Evolutionary conservation across 2,329 filamentous ascomycete genomes (phyloP).

Genomic region (Xylariaceae sp.): DNA sequence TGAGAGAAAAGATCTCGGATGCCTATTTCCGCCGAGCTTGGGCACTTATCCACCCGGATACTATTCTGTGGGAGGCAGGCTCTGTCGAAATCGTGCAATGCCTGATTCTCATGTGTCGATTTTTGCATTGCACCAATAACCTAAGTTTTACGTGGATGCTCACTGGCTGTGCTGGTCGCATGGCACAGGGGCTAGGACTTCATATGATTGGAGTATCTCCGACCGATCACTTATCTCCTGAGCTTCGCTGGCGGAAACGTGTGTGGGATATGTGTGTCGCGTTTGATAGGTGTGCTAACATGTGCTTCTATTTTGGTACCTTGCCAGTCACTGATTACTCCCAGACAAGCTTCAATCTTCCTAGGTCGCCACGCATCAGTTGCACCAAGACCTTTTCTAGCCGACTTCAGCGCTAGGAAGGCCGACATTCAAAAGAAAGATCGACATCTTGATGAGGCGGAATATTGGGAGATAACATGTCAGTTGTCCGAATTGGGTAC

Average conservation of each 20-base stretch:
- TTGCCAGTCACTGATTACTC: not conserved
- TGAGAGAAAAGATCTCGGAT: not conserved
- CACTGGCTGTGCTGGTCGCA: not conserved
- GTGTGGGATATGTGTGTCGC: not conserved
- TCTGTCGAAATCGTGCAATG: not conserved
- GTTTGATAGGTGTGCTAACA: not conserved
- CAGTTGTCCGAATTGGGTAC: not conserved
- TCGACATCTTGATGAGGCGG: too few species aligned
- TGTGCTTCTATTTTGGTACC: not conserved
- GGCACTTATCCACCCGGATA: not conserved
- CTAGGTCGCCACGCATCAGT: not conserved
- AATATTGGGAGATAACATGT: not conserved
- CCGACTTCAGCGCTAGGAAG: not conserved
- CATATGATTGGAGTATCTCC: not conserved
- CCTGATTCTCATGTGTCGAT: not conserved
- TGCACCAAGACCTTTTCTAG: not conserved
- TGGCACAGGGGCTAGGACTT: not conserved
- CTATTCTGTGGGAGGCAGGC: not conserved
- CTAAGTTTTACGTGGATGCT: not conserved
- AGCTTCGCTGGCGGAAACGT: not conserved
- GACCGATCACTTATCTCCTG: not conserved
- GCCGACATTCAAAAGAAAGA: not conserved
- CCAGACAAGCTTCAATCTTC: not conserved
- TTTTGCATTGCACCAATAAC: not conserved
- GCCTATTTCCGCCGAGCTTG: not conserved